These are phyloP conservation scores for Jackrogersella multiformis DNA, from an alignment of 495 filamentous ascomycete genomes.

Conservation along the genomic window DNA sequence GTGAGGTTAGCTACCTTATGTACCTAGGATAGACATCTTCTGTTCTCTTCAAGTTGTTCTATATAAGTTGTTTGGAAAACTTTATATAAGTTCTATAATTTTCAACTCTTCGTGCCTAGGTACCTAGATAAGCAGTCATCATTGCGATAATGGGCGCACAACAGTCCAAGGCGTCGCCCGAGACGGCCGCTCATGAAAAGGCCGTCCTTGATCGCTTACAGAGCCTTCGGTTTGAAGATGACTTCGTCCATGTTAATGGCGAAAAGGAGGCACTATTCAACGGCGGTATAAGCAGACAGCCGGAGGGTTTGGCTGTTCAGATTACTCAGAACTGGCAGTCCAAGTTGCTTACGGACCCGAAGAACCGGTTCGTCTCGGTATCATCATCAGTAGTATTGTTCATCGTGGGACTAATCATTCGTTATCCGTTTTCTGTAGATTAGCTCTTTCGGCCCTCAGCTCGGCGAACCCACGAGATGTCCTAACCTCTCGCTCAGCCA, in stretches of 20 bases:
- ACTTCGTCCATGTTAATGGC: slow-evolving; percentile 59
- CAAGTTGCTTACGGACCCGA: slow-evolving; percentile 68
- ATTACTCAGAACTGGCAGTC: slow-evolving; percentile 65
- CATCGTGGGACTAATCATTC: neutral
- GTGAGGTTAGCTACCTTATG: too few species aligned
- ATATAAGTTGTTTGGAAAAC: neutral
- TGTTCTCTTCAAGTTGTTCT: neutral
- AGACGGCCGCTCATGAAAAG: slow-evolving; percentile 49
- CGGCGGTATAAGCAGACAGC: slow-evolving; percentile 39
- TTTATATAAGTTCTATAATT: too few species aligned
- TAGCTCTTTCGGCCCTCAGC: slow-evolving; percentile 74
- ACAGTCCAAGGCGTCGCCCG: slow-evolving; percentile 53
- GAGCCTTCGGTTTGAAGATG: slow-evolving; percentile 54
- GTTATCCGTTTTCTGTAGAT: slow-evolving; percentile 41
- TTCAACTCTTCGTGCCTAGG: too few species aligned
- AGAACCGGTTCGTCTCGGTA: slow-evolving; percentile 62
- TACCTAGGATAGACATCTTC: neutral
- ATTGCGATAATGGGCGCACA: slow-evolving; percentile 56
- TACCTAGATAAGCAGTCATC: too few species aligned
- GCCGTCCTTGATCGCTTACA: slow-evolving; percentile 54
- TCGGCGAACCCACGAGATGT: slow-evolving; percentile 62
- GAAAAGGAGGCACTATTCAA: slow-evolving; percentile 35
- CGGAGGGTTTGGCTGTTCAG: slow-evolving; percentile 56
- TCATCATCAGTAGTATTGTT: neutral
- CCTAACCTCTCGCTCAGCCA: slow-evolving; percentile 64